A percentile compares a stretch with the other conserved stretches of the same genome.
phyloP scores from a whole-genome alignment of 768 basidiomycete species.

The Termitomyces sp. region DNA sequence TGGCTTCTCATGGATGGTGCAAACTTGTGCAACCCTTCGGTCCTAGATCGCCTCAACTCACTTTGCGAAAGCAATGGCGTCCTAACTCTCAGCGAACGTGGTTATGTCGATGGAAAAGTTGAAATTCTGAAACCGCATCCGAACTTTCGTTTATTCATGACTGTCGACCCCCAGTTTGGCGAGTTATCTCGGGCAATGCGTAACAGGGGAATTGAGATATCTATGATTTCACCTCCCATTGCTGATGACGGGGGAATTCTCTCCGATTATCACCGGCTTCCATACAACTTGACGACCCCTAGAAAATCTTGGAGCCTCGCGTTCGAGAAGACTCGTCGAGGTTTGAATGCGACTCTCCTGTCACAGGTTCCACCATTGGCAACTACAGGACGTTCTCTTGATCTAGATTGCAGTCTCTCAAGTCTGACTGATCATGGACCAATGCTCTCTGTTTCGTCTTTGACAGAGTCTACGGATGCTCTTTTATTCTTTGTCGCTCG shows the following conservation, averaged over 20 bases:
- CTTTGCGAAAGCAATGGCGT: conserved; percentile 85
- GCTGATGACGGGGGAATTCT: conserved; percentile 44
- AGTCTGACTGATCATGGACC: conserved; percentile 34
- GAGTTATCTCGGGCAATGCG: conserved; percentile 98
- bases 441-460: conserved; percentile 19
- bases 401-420: conserved; percentile 44
- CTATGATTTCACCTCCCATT: conserved; percentile 31
- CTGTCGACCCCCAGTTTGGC: conserved; percentile 83
- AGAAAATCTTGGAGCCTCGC: conserved; percentile 9
- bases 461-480: conserved; percentile 15
- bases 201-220: conserved; percentile 89
- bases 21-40: conserved; percentile 92
- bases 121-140: conserved; percentile 78
- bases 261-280: conserved; percentile 45
- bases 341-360: conserved; percentile 13
- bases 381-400: conserved; percentile 36
- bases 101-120: conserved; percentile 70
- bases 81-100: conserved; percentile 85
- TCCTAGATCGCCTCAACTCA: conserved; percentile 94
- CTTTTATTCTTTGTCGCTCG: conserved; percentile 31
- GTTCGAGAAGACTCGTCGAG: conserved; percentile 33
- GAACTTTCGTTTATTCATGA: conserved; percentile 91
- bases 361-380: conserved; percentile 6
- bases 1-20: conserved; percentile 93
- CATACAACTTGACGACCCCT: conserved; percentile 15